A percentile compares a stretch with the other conserved stretches of the same genome.
phyloP scores from a whole-genome alignment of 169 alveolate species.

The Plasmodium blacklocki region DNA sequence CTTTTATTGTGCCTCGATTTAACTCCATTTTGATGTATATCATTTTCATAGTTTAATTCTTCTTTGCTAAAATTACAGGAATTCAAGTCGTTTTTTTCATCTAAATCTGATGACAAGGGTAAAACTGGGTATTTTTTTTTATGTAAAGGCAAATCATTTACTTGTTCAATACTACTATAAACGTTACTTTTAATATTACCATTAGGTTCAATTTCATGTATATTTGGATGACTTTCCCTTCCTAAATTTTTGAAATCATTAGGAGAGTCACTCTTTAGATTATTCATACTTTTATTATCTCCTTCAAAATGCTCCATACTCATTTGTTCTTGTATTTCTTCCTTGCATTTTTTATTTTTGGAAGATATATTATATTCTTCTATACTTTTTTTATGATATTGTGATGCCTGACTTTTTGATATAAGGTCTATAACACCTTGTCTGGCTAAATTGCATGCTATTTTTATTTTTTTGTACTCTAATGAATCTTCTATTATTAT shows the following conservation, averaged over 20 bases:
- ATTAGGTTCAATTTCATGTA: neutral
- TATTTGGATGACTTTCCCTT: neutral
- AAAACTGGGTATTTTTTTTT: too few species aligned
- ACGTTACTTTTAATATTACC: neutral
- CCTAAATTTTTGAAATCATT: constrained; percentile 4
- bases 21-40: constrained; percentile 20
- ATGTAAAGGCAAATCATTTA: neutral
- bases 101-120: neutral
- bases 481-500: constrained; percentile 25
- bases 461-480: constrained; percentile 57
- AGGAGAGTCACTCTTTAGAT: neutral
- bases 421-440: constrained; percentile 75
- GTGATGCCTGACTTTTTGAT: constrained; percentile 60
- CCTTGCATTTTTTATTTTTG: constrained; percentile 15
- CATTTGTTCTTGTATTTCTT: constrained; percentile 26
- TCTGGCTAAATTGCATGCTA: constrained; percentile 76
- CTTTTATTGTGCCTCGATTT: constrained; percentile 26
- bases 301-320: constrained; percentile 41
- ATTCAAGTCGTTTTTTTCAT: constrained; percentile 23
- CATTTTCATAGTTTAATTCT: constrained; percentile 22
- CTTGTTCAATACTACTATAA: neutral
- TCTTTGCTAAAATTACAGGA: constrained; percentile 34
- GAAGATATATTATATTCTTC: constrained; percentile 28
- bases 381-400: constrained; percentile 20
- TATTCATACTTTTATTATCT: constrained; percentile 14